These are phyloP conservation scores for Dalechampia spathulata DNA, from an alignment of 441 rosid genomes.

Conservation along the genomic window DNA sequence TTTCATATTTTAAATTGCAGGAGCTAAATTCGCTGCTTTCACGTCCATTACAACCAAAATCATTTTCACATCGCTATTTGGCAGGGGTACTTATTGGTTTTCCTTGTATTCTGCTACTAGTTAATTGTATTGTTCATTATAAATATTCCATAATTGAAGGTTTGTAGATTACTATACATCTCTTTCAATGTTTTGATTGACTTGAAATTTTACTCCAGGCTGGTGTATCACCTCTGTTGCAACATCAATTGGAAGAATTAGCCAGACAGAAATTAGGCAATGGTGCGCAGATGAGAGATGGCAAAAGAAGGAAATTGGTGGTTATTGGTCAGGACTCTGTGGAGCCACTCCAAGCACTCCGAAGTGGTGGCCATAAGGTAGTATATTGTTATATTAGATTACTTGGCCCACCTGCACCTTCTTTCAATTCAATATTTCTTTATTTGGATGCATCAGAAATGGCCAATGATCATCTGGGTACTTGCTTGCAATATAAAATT, in stretches of 20 bases:
- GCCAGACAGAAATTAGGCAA: slow-evolving; percentile 34
- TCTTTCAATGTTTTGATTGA: neutral
- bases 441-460: neutral
- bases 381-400: neutral
- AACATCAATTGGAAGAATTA: slow-evolving; percentile 70
- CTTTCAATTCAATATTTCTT: neutral
- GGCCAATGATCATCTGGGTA: neutral
- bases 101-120: neutral
- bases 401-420: neutral
- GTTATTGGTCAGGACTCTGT: slow-evolving; percentile 78
- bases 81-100: slow-evolving; percentile 59
- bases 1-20: slow-evolving; percentile 35
- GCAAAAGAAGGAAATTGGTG: slow-evolving; percentile 55
- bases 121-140: neutral
- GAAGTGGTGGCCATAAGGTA: slow-evolving; percentile 69
- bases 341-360: slow-evolving; percentile 93
- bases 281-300: slow-evolving; percentile 25
- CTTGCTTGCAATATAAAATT: neutral
- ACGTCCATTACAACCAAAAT: slow-evolving; percentile 70
- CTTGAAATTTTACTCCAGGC: slow-evolving; percentile 36
- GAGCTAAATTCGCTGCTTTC: slow-evolving; percentile 64
- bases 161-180: no score
- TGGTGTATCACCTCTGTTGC: slow-evolving; percentile 67
- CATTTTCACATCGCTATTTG: slow-evolving; percentile 81
- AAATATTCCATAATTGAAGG: no score